Base-by-base conservation (phyloP, 345 rosid species). In the Eucalyptus polybractea region DNA sequence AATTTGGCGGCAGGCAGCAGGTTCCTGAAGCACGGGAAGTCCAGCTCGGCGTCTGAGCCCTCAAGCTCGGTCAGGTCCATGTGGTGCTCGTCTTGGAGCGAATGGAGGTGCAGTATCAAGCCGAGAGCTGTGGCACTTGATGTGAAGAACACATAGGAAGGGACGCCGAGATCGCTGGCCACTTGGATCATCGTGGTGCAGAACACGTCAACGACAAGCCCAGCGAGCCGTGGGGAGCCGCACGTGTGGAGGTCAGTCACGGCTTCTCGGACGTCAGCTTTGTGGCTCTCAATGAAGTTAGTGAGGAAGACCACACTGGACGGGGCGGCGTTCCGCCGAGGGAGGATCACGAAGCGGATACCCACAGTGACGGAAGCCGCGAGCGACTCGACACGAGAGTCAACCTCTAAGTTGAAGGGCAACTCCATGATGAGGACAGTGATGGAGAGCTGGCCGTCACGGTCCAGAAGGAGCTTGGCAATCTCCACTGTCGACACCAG, bases 171-270 rank as follows among this genome's bases (percentile, higher is more conserved):
- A 49, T 95, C 94, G 44, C 89, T 85, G 1, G 94, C 97, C 7
- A 93, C 92, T 42, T 96, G 95, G 2, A 95, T 93, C 93, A 94
- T 91, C 8, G 86, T 13, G 10, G 92, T 92, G 89, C 94, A 96
- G 58, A 94, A 93, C 94, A 96, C 89, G 91, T 94, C 97, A 22
- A 94, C 54, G 44, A 96, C 93, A 60, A 96, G 42, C 58, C 96
- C 95, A 12, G 90, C 95, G 10, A 95, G 95, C 88, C 2, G 92
- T 67, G 72, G 87, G 90, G 65, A 69, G 87, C 50, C 10, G 27
- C 16, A 17, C 6, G 51, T 29, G 19, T 15, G 10, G 60, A 92
- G 90, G 27, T 91, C 40, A 10, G 91, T 51, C 10, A 90, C 91
- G 5, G 90, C 93, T 44, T 93, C 89, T 51, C 33, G 91, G 47